Conservation (phyloP, 345 rosid genomes). For the Microthlaspi erraticum region DNA sequence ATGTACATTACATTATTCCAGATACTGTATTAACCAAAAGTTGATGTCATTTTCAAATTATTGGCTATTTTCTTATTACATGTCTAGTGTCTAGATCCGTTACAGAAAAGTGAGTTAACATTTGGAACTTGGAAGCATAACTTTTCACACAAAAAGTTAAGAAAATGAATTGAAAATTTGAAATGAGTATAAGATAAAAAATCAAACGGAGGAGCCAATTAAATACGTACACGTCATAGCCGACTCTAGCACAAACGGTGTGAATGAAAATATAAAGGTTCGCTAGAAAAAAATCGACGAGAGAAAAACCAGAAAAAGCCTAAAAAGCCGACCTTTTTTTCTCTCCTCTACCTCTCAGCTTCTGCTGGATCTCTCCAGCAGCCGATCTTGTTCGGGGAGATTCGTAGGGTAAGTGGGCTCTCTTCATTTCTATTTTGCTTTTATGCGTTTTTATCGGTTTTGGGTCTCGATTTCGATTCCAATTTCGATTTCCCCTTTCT, state of each 20-base stretch:
- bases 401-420: conserved; percentile 31
- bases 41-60: conserved; percentile 19
- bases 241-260: conserved; percentile 44
- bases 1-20: too few species aligned
- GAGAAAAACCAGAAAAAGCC: conserved; percentile 5
- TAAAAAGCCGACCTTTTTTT: conserved; percentile 37
- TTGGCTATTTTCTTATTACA: background rate
- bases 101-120: conserved; percentile 5
- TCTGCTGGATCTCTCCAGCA: conserved; percentile 51
- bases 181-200: conserved; percentile 16
- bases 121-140: conserved; percentile 17
- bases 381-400: conserved; percentile 41
- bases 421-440: conserved; percentile 2
- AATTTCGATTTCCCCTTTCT: conserved; percentile 6
- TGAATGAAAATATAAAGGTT: conserved; percentile 24
- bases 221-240: conserved; percentile 38
- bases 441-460: background rate
- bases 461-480: conserved; percentile 1
- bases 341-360: conserved; percentile 40
- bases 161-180: conserved; percentile 22
- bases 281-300: conserved; percentile 14
- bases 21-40: too few species aligned
- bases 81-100: background rate
- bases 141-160: background rate
- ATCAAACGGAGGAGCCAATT: conserved; percentile 18